Percentiles rank a stretch among this genome's conserved stretches.
Conservation (phyloP, 345 rosid genomes). For the Euphorbia lathyris region DNA sequence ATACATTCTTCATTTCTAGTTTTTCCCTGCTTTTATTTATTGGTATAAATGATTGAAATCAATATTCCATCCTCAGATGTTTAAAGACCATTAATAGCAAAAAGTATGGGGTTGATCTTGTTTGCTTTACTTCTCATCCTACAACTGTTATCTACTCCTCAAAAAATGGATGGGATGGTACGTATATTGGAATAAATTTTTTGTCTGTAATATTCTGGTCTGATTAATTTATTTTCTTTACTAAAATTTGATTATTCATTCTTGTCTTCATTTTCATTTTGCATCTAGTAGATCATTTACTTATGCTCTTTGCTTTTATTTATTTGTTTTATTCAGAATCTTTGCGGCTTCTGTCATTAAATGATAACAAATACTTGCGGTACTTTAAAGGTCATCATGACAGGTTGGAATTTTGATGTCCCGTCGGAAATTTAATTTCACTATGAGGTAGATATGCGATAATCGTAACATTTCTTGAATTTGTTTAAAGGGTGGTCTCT, state of each 20-base stretch:
- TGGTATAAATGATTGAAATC: background rate
- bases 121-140: slow-evolving; percentile 83
- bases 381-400: slow-evolving; percentile 93
- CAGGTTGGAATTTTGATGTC: slow-evolving; percentile 48
- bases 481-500: slow-evolving; percentile 70
- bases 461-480: slow-evolving; percentile 4
- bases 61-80: slow-evolving; percentile 48
- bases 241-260: background rate
- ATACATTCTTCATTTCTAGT: background rate
- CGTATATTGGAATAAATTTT: slow-evolving; percentile 15
- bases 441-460: background rate
- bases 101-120: slow-evolving; percentile 96
- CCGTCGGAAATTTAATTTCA: background rate
- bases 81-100: slow-evolving; percentile 94
- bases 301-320: background rate
- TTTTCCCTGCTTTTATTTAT: background rate
- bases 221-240: background rate
- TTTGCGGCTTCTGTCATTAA: slow-evolving; percentile 84
- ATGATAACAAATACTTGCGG: slow-evolving; percentile 94
- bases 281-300: slow-evolving; percentile 2
- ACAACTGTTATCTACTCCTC: slow-evolving; percentile 95
- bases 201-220: background rate
- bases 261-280: background rate
- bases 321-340: slow-evolving; percentile 47
- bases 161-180: slow-evolving; percentile 99